Evolutionary conservation across 345 rosid genomes (phyloP).

Genomic region (Rubroshorea leprosula): DNA sequence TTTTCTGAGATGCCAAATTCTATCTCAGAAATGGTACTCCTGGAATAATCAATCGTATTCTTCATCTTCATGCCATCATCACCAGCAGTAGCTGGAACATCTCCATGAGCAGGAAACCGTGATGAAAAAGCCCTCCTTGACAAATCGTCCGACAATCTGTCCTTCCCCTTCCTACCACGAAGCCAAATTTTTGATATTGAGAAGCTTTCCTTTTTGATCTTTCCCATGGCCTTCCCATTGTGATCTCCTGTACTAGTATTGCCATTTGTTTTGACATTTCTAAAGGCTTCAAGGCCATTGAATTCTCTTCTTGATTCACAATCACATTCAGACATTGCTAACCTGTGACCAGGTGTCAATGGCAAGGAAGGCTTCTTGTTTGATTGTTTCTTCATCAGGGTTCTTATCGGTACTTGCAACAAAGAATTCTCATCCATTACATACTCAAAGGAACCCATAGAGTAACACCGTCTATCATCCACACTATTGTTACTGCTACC

Average conservation of each 20-base stretch:
- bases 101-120: slow-evolving; percentile 35
- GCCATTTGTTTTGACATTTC: slow-evolving; percentile 18
- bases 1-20: slow-evolving; percentile 33
- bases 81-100: slow-evolving; percentile 8
- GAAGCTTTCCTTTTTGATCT: slow-evolving; percentile 59
- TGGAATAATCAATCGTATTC: slow-evolving; percentile 12
- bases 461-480: slow-evolving; percentile 76
- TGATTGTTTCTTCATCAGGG: slow-evolving; percentile 51
- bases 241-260: slow-evolving; percentile 5
- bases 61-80: slow-evolving; percentile 25
- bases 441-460: slow-evolving; percentile 98
- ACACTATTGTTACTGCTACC: slow-evolving; percentile 37
- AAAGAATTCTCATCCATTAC: slow-evolving; percentile 71
- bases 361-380: slow-evolving; percentile 48
- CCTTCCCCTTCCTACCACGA: slow-evolving; percentile 56
- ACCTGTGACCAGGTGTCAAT: slow-evolving; percentile 56
- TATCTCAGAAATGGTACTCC: slow-evolving; percentile 35
- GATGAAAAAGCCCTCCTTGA: slow-evolving; percentile 68
- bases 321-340: slow-evolving; percentile 60
- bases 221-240: slow-evolving; percentile 22
- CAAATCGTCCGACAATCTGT: slow-evolving; percentile 28
- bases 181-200: slow-evolving; percentile 91
- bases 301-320: slow-evolving; percentile 62
- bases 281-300: slow-evolving; percentile 28
- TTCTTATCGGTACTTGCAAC: slow-evolving; percentile 70